Evolutionary conservation across 73 alveolate genomes (phyloP), one percentile per base, ranked within the genome.

Genomic region (Tetrahymena elliotti): DNA sequence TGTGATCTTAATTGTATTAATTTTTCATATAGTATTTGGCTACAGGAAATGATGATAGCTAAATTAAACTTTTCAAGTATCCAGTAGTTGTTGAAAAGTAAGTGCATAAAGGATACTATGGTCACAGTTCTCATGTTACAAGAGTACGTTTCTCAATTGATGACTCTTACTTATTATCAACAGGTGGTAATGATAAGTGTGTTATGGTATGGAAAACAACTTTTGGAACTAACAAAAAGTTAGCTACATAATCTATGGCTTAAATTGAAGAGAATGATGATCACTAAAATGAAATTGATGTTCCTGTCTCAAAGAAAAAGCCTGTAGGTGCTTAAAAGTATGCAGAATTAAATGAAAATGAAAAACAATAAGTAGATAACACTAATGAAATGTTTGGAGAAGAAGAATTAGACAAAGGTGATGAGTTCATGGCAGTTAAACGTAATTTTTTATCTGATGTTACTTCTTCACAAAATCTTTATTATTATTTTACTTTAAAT

Each of bases 181-280:
- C 98, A 36, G 99, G 99, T 34, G 99, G 99, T 18, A 98, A 99
- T 98, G 99, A 99, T 96, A 99, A 99, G 93, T 97, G 99, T 68
- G 98, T 99, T 7, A 98, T 99, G 94, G 97, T 98, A 2, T 99
- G 99, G 99, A 98, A 98, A 93, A 98, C 99, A 22, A 99, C 98
- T 96, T 98, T 98, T 96, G 99, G 98, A 39, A 52, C 39, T 38
- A 96, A 83, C 37, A 96, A 83, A 53, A 98, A 95, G 22, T 38
- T 94, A 27, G 40, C 94, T 3, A 53, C 92, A 35, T 34, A 88
- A 20, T 54, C 53, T 20, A 53, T 93, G 68, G 33, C 92, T 13
- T 27, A 93, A 40, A 97, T 95, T 33, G 94, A 88, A 38, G 97
- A 97, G 38, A 97, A 54, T 33, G 98, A 96, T 11, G 82, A 84